A percentile compares a stretch with the other conserved stretches of the same genome.
Evolutionary conservation across 2,329 filamentous ascomycete genomes (phyloP).

Genomic region (Trichoderma polysporum): DNA sequence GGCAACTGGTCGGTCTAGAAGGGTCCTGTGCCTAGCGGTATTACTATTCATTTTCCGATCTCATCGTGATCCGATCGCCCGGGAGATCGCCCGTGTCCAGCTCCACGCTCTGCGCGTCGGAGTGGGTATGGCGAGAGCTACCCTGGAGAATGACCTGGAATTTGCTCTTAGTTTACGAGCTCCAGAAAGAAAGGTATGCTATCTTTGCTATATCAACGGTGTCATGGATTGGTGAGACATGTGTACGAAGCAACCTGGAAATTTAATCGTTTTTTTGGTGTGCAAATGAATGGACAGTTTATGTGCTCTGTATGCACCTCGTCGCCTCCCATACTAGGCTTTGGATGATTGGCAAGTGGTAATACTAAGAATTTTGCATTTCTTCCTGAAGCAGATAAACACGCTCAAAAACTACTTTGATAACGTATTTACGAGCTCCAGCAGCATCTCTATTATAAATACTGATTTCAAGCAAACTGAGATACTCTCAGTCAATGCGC

Average conservation of each 20-base stretch:
- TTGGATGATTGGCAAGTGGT: too few species aligned
- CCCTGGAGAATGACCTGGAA: neutral
- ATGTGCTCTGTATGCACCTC: neutral
- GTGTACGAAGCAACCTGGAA: neutral
- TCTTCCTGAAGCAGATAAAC: too few species aligned
- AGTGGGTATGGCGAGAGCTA: neutral
- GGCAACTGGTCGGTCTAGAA: neutral
- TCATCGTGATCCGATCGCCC: slow-evolving; percentile 3
- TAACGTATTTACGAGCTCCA: too few species aligned
- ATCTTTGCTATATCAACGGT: too few species aligned
- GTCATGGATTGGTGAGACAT: neutral
- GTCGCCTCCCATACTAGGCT: too few species aligned
- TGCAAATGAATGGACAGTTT: neutral
- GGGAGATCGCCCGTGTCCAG: slow-evolving; percentile 1
- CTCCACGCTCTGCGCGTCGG: neutral
- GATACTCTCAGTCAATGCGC: neutral
- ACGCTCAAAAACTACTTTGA: too few species aligned
- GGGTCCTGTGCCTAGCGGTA: neutral
- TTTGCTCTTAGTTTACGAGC: neutral
- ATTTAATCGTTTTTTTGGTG: neutral
- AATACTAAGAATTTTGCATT: too few species aligned
- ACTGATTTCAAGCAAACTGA: neutral
- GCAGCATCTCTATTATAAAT: accelerated
- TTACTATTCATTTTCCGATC: neutral
- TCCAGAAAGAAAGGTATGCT: neutral